phyloP scores from a whole-genome alignment of 805 yeast species.

The Tetrapisispora taiwanensis region DNA sequence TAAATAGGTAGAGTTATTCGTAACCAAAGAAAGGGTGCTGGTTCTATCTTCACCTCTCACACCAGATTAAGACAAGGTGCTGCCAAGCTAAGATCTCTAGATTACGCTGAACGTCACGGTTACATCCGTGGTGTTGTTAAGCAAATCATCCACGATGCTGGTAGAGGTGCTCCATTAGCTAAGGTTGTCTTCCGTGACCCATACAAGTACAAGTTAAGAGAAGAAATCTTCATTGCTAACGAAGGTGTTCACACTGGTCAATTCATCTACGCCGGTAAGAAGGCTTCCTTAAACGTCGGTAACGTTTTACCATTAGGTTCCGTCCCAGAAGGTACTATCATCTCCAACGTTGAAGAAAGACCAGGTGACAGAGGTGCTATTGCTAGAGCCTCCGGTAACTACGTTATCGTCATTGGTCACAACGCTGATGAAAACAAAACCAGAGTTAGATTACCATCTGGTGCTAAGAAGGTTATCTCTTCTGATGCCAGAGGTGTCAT shows the following conservation, averaged over 20 bases:
- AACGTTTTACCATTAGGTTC: slow-evolving; percentile 94
- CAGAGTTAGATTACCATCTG: slow-evolving; percentile 98
- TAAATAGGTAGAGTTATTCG: slow-evolving; percentile 95
- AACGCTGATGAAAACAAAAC: slow-evolving; percentile 98
- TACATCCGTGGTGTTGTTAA: slow-evolving; percentile 99
- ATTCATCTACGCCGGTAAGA: slow-evolving; percentile 97
- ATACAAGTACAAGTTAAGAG: slow-evolving; percentile 95
- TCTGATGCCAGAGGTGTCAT: slow-evolving; percentile 98
- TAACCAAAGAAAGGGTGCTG: slow-evolving; percentile 99
- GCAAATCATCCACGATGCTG: slow-evolving; percentile 98
- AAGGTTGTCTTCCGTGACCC: slow-evolving; percentile 99
- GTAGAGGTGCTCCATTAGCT: slow-evolving; percentile 99
- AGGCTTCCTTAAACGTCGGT: slow-evolving; percentile 94
- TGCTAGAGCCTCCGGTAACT: slow-evolving; percentile 99
- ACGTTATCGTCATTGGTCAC: slow-evolving; percentile 98
- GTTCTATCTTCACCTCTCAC: slow-evolving; percentile 99
- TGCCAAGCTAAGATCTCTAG: slow-evolving; percentile 98
- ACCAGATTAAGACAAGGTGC: slow-evolving; percentile 99
- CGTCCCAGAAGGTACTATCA: slow-evolving; percentile 98
- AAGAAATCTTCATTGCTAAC: slow-evolving; percentile 97
- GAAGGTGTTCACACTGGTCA: slow-evolving; percentile 99
- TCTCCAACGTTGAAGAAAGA: slow-evolving; percentile 96
- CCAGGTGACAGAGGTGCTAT: slow-evolving; percentile 99
- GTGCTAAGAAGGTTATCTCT: slow-evolving; percentile 93
- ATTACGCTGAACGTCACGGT: slow-evolving; percentile 99